A percentile compares a stretch with the other conserved stretches of the same genome.
phyloP scores from a whole-genome alignment of 352 stramenopile species.

The Pythium chondricola region DNA sequence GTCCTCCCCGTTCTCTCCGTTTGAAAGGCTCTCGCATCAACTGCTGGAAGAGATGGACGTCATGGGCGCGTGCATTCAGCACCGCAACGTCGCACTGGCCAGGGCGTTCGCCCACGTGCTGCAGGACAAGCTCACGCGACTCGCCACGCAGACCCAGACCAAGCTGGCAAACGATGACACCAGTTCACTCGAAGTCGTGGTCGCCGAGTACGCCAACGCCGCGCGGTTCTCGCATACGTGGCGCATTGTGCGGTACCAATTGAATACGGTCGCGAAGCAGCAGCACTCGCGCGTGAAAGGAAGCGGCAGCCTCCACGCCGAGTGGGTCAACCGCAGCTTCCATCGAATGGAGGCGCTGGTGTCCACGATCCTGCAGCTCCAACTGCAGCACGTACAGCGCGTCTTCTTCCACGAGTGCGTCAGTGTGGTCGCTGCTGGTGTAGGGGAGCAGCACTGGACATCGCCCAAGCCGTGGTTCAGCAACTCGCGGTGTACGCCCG shows the following conservation, averaged over 20 bases:
- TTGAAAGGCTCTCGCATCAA: conserved; percentile 64
- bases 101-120: conserved; percentile 64
- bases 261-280: conserved; percentile 40
- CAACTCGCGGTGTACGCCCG: conserved; percentile 52
- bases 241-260: conserved; percentile 51
- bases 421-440: conserved; percentile 32
- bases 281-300: conserved; percentile 11
- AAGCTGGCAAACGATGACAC: conserved; percentile 19
- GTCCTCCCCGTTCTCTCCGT: conserved; percentile 28
- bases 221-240: conserved; percentile 56
- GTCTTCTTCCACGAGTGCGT: conserved; percentile 57
- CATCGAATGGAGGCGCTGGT: conserved; percentile 51
- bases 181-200: conserved; percentile 32
- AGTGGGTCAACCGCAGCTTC: conserved; percentile 63
- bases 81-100: conserved; percentile 49
- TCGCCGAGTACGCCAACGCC: conserved; percentile 51
- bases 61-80: conserved; percentile 53
- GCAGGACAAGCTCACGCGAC: conserved; percentile 45
- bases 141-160: conserved; percentile 26
- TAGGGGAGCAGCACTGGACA: conserved; percentile 54
- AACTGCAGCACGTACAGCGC: conserved; percentile 47
- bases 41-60: conserved; percentile 71
- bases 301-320: conserved; percentile 35
- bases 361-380: conserved; percentile 38
- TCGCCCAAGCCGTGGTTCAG: conserved; percentile 53